Conservation (phyloP, 75 land plant species). For the Pinus taeda region DNA sequence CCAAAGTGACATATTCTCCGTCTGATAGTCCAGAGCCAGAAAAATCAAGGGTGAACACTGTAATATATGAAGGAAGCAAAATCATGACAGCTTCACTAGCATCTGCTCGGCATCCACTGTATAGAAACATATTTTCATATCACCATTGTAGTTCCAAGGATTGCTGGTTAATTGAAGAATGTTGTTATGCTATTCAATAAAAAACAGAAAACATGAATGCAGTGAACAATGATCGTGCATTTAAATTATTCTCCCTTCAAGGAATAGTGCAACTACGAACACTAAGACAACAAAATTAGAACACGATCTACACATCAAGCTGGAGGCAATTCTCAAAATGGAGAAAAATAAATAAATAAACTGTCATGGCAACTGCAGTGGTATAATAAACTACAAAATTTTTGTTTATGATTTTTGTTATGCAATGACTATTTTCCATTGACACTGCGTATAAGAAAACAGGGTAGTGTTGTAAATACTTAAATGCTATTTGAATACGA, state of each 20-base stretch:
- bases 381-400: not conserved
- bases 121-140: conserved; percentile 6
- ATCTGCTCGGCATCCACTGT: too few species aligned
- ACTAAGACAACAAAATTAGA: not conserved
- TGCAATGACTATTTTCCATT: too few species aligned
- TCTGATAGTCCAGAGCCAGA: too few species aligned
- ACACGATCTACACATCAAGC: not conserved
- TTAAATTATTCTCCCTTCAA: not conserved
- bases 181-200: not conserved
- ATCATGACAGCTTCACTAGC: too few species aligned
- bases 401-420: too few species aligned
- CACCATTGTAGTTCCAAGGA: not conserved
- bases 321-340: not conserved
- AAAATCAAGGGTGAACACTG: too few species aligned
- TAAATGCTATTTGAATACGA: too few species aligned
- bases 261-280: not conserved
- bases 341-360: not conserved
- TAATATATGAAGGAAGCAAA: too few species aligned
- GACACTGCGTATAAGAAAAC: too few species aligned
- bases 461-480: too few species aligned
- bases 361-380: not conserved
- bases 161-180: not conserved
- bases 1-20: conserved; percentile 52
- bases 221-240: not conserved
- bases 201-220: not conserved